Evolutionary conservation across 2,329 filamentous ascomycete genomes (phyloP), one percentile per base, ranked within the genome.

Genomic region (Curvularia spicifera): DNA sequence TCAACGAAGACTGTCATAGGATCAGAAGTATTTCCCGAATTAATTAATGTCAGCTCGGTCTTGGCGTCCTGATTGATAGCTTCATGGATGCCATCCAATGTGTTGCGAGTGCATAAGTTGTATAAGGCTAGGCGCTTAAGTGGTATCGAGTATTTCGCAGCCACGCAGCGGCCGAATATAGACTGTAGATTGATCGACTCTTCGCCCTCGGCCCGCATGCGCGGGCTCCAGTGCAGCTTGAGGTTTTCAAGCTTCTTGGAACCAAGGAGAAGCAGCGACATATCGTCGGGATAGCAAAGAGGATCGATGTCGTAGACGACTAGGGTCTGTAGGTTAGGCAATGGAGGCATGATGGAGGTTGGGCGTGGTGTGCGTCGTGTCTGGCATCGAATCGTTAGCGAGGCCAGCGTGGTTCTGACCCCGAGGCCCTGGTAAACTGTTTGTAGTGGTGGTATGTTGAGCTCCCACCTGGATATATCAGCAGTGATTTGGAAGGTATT

Each of bases 271-370:
- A 88, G 73, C 22, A 83, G 76, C 13, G 84, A 85, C 8, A 88
- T 81, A 64, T 88, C 86, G 71, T 89, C 86, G 0, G 85, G 85
- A 65, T 87, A 87, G 73, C 86, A 88, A 9, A 88, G 78, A 0
- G 86, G 86, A 55, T 89, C 86, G 51, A 88, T 85, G 61, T 88
- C 81, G 58, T 83, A 83, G 28, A 86, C 78, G 51, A 82, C 82
- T 35, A 89, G 76, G 4, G 76, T 78, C 33, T 76, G 77, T 24
- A 89, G 76, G 61, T 83, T 84, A 7, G 84, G 82, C 66, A 89
- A 80, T 0, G 84, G 77, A 1, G 86, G 85, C 40, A 88, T 80
- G 4, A 83, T 73, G 37, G 80, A 79, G 5, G 82, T 84, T 1
- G 86, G 86, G 35, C 85, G 81, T 8, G 85, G 85, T 58, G 84